A percentile compares a stretch with the other conserved stretches of the same genome.
phyloP scores from a whole-genome alignment of 177 flowering plant species.

The Vitis hybrid region DNA sequence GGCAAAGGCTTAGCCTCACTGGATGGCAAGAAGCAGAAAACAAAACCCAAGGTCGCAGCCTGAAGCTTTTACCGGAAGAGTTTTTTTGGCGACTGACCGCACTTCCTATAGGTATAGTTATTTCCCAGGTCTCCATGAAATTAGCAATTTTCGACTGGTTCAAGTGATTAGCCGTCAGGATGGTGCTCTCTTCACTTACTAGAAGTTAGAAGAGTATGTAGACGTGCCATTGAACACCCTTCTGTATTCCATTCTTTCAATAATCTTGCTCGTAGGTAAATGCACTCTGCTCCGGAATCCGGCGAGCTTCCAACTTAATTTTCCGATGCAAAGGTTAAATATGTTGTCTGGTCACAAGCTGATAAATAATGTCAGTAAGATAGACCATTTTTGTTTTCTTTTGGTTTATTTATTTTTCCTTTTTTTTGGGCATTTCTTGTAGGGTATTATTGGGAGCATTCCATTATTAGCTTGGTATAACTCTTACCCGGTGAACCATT shows the following conservation, averaged over 20 bases:
- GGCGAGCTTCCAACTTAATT: background rate
- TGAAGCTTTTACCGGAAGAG: conserved; percentile 16
- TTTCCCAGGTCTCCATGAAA: background rate
- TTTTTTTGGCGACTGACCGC: background rate
- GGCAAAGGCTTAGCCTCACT: conserved; percentile 65
- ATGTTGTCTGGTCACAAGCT: background rate
- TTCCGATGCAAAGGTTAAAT: background rate
- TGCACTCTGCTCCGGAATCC: background rate
- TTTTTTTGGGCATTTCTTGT: background rate
- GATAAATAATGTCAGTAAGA: background rate
- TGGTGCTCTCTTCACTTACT: background rate
- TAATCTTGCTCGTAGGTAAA: background rate
- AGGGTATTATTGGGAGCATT: background rate
- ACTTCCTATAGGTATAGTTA: no score
- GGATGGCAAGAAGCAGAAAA: conserved; percentile 70
- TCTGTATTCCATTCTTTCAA: conserved; percentile 11
- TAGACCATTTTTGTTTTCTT: background rate
- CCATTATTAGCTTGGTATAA: no score
- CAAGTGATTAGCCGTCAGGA: background rate
- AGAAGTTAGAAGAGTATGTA: no score
- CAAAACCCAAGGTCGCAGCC: conserved; percentile 36
- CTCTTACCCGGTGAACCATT: no score
- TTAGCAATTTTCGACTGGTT: background rate
- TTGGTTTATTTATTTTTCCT: background rate
- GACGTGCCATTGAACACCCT: no score